Base-by-base conservation (phyloP, 176 grass and related monocot species). In the Oryza nivara region DNA sequence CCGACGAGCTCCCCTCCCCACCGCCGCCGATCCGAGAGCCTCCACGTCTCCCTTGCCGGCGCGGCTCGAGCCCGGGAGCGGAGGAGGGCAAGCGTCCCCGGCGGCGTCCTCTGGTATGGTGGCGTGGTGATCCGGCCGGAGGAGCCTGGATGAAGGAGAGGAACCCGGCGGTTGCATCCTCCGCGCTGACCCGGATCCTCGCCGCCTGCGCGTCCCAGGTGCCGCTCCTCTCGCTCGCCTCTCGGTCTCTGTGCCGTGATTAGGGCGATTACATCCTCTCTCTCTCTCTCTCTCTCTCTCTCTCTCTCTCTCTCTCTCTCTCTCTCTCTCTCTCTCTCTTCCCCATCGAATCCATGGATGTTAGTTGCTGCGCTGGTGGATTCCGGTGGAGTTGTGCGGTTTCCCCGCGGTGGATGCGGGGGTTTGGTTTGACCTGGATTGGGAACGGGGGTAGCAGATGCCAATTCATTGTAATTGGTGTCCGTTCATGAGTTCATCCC, bases 131-230 rank as follows among this genome's bases (percentile, higher is more conserved):
- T 79, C 82, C 54, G 84, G 80, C 83, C 46, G 12, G 76, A n/a
- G 69, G 17, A 45, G 22, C 4, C 44, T 81, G 80, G 67, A 93
- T 90, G 85, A 91, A 93, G 78, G 91, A 93, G 69, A 79, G 82
- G 51, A 93, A 78, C 68, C 82, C 65, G 54, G 78, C 79, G 67
- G 67, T 51, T 5, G 25, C 13, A 0, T 82, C 58, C 20, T 45
- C 81, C 56, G 68, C 71, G 41, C n/a, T 85, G n/a, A 61, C 34
- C 44, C 85, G 91, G 47, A 81, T 93, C 77, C 85, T 93, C 71
- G 38, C 87, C 36, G 56, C 77, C 44, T 94, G 92, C 75, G 75
- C 83, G 34, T 83, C 86, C 82, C 92, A 92, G 92, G 92, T 94
- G 26, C 81, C 7, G 40, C 7, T 8, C 46, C 60, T n/a, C 67